phyloP scores from a whole-genome alignment of 768 basidiomycete species.

The Tulasnella sp. region DNA sequence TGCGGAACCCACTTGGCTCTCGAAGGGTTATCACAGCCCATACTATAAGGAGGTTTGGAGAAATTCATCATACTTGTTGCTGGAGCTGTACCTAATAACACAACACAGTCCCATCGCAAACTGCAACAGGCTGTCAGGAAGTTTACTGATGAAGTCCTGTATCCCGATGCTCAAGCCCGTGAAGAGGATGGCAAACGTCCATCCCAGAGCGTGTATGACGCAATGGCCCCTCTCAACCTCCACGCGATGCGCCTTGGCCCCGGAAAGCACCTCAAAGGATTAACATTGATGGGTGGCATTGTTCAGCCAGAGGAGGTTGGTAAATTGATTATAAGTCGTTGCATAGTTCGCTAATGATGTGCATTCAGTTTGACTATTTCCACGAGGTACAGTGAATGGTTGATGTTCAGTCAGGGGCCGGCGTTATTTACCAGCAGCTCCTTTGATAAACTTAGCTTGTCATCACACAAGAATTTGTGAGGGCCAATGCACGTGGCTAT shows the following conservation, averaged over 20 bases:
- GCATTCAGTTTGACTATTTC: conserved; percentile 69
- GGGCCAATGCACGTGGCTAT: conserved; percentile 75
- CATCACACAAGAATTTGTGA: conserved; percentile 66
- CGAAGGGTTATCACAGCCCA: conserved; percentile 44
- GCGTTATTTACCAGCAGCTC: not conserved
- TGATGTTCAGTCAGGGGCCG: not conserved
- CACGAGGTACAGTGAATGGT: conserved; percentile 59
- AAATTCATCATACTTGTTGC: conserved; percentile 16
- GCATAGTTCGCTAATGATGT: not conserved
- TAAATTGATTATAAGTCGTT: not conserved
- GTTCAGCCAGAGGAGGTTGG: conserved; percentile 53
- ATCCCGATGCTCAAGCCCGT: conserved; percentile 58
- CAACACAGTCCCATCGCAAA: conserved; percentile 34
- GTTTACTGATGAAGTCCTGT: conserved; percentile 63
- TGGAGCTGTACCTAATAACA: not conserved
- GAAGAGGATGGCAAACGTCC: conserved; percentile 84
- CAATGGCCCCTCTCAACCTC: conserved; percentile 68
- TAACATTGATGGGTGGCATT: conserved; percentile 58
- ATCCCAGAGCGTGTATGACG: conserved; percentile 70
- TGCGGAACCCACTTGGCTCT: conserved; percentile 75
- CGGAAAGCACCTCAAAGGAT: conserved; percentile 73
- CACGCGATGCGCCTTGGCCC: conserved; percentile 87
- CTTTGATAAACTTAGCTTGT: conserved; percentile 39
- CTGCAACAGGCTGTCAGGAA: conserved; percentile 67
- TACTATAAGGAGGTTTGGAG: conserved; percentile 48